Conservation (phyloP, 805 yeast genomes). For the Saturnispora mendoncae region DNA sequence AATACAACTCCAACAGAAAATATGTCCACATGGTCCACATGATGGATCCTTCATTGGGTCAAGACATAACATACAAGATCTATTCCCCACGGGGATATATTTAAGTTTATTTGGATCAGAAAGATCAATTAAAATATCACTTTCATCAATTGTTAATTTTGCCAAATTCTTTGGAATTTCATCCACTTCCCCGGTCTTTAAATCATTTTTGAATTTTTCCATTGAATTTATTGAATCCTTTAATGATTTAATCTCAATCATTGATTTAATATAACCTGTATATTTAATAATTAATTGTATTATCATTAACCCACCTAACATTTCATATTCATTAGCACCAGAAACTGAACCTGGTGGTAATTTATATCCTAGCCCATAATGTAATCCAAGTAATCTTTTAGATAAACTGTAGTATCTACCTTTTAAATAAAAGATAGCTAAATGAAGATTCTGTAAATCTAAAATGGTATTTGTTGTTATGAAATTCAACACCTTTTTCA, state of each 20-base stretch:
- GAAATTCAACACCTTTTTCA: constrained; percentile 15
- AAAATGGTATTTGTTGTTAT: constrained; percentile 39
- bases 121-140: constrained; percentile 35
- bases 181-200: not conserved
- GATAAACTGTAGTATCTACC: constrained; percentile 77
- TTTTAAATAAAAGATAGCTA: constrained; percentile 72
- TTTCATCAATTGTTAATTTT: constrained; percentile 3
- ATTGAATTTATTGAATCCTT: not conserved
- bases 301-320: constrained; percentile 57
- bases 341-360: constrained; percentile 29
- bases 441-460: constrained; percentile 57
- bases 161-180: constrained; percentile 3
- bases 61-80: constrained; percentile 80
- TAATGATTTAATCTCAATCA: not conserved
- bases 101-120: constrained; percentile 49
- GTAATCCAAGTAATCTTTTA: constrained; percentile 68
- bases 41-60: constrained; percentile 75
- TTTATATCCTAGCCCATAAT: constrained; percentile 68
- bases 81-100: constrained; percentile 59
- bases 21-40: constrained; percentile 83
- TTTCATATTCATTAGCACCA: constrained; percentile 46
- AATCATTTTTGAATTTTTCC: not conserved
- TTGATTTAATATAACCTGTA: not conserved
- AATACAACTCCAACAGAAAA: constrained; percentile 89
- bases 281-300: constrained; percentile 43